These are phyloP conservation scores for Boletus rubescentipes DNA, from an alignment of 768 basidiomycete species.

Conservation along the genomic window DNA sequence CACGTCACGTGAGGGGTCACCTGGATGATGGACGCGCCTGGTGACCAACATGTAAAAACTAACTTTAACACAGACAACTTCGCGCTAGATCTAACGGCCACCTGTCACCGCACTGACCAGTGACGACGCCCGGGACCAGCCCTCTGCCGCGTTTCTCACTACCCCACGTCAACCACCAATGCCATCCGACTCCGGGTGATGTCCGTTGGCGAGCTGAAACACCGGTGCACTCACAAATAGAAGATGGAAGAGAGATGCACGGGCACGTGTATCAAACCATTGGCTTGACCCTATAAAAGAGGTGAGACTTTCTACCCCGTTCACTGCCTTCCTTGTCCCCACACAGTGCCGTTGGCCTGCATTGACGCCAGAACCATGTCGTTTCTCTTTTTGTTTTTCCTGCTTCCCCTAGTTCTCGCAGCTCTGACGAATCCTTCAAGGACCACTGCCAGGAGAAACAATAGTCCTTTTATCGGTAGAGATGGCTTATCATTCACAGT, in stretches of 20 bases:
- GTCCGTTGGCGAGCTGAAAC: conserved; percentile 3
- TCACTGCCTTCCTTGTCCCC: conserved; percentile 1
- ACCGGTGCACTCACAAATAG: not conserved
- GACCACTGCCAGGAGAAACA: conserved; percentile 30
- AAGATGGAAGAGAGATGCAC: not conserved
- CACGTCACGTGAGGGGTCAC: too few relatives aligned
- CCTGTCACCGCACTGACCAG: not conserved
- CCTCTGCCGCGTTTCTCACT: not conserved
- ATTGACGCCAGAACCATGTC: conserved; percentile 36
- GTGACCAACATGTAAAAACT: too few relatives aligned
- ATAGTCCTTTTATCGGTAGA: conserved; percentile 45
- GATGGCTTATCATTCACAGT: conserved; percentile 47
- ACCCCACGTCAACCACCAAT: not conserved
- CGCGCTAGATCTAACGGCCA: not conserved
- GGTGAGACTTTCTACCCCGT: not conserved
- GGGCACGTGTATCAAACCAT: conserved; percentile 15
- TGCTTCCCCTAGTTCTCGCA: conserved; percentile 31
- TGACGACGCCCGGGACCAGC: not conserved
- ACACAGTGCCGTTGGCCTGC: not conserved
- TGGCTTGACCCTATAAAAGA: conserved; percentile 18
- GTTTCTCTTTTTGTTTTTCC: conserved; percentile 29
- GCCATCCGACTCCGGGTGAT: not conserved
- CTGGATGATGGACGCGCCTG: too few relatives aligned
- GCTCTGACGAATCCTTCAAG: conserved; percentile 33
- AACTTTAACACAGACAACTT: too few relatives aligned